Percentiles rank a stretch among this genome's conserved stretches.
Conservation (phyloP, 331 rosid species). For the Dryas integrifolia region DNA sequence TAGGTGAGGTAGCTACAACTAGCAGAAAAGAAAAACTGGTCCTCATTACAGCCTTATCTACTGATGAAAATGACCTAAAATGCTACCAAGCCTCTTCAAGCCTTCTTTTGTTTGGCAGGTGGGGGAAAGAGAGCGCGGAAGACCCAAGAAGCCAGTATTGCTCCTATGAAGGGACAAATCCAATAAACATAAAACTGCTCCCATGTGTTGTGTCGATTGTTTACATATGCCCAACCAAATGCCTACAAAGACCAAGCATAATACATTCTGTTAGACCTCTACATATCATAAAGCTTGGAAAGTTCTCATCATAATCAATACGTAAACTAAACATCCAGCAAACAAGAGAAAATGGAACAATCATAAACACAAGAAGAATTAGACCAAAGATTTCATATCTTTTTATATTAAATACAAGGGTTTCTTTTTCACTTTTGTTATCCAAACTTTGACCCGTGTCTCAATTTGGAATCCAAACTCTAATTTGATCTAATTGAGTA, state of each 20-base stretch:
- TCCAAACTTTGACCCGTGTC: no score
- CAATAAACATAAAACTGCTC: constrained; percentile 79
- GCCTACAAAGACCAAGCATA: constrained; percentile 46
- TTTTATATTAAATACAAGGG: no score
- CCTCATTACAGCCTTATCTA: not conserved
- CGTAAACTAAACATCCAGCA: not conserved
- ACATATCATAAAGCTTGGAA: not conserved
- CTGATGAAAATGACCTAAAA: not conserved
- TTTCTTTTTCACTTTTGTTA: no score
- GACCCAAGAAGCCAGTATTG: constrained; percentile 67
- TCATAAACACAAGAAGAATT: not conserved
- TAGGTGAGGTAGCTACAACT: not conserved
- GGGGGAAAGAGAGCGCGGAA: constrained; percentile 58
- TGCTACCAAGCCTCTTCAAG: constrained; percentile 24
- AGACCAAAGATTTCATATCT: not conserved
- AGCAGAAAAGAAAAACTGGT: not conserved
- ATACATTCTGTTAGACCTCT: not conserved
- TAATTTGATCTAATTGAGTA: no score
- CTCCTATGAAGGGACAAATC: constrained; percentile 73
- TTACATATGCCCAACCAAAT: constrained; percentile 80
- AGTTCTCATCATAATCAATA: not conserved
- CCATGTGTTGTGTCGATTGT: constrained; percentile 70
- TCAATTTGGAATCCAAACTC: no score
- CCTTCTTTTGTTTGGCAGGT: constrained; percentile 46
- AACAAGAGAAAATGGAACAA: not conserved